Base-by-base conservation (phyloP, 345 rosid genomes). In the Sonneratia alba region DNA sequence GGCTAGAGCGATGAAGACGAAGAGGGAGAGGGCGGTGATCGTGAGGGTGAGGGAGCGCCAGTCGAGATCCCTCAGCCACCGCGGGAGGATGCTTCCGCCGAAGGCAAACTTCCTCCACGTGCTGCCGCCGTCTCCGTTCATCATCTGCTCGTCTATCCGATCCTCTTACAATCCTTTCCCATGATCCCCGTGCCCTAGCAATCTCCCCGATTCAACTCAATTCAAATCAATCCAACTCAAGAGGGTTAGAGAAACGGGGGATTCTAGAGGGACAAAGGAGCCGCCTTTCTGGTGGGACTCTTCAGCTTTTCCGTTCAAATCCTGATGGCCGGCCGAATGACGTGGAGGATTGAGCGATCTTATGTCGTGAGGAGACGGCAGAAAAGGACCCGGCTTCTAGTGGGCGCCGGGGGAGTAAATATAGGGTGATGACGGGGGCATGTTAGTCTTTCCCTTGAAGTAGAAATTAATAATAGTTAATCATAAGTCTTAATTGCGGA, bases 11-110 rank as follows among this genome's bases (percentile, higher is more conserved):
- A 77, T 5, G 68, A 82, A 70, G 36, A 76, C 21, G 55, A 84
- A 71, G 40, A 83, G 70, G 34, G 79, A 75, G 70, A 84, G 69
- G 40, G 74, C 67, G 32, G 81, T 81, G 32, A 78, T 45, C 49
- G 80, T 49, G 11, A 78, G 51, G 42, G 82, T 38, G 51, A 86
- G 75, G 59, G 82, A 74, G 36, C 88, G 84, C 73, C 80, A 83
- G 72, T 86, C 88, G 45, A 80, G 78, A 82, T 85, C 86, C 67
- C 78, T 78, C n/a, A 18, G 68, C 27, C 51, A 48, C 68, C 56
- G 40, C 53, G 43, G 57, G 3, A 47, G 32, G n/a, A 53, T 59
- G 0, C 48, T 34, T 12, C 51, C 69, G 27, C 22, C 19, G 6
- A 27, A 51, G 51, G 18, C 6, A 4, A 62, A 15, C 66, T 15